These are phyloP conservation scores for Populus tomentosa DNA, from an alignment of 441 rosid genomes.

Conservation along the genomic window DNA sequence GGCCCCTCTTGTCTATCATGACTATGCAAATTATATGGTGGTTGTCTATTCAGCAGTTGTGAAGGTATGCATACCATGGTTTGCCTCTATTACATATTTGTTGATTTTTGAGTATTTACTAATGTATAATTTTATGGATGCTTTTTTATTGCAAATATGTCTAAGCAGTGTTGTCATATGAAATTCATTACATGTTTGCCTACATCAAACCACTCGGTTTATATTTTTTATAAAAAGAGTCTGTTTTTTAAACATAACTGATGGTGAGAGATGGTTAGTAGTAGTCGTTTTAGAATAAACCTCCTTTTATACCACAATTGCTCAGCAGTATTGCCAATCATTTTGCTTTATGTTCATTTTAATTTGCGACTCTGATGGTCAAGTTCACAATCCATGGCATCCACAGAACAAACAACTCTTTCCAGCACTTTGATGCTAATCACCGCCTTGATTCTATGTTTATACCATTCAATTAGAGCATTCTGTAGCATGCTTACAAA, in stretches of 20 bases:
- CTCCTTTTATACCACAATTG: background rate
- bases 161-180: background rate
- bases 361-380: background rate
- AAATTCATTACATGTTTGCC: background rate
- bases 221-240: too few species aligned
- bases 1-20: slow-evolving; percentile 86
- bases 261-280: too few species aligned
- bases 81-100: background rate
- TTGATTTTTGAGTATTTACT: too few species aligned
- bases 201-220: background rate
- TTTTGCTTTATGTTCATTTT: background rate
- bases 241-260: too few species aligned
- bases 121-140: background rate
- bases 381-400: background rate
- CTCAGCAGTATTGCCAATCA: background rate
- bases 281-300: too few species aligned
- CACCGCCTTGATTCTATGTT: background rate
- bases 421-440: background rate
- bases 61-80: slow-evolving; percentile 48
- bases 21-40: slow-evolving; percentile 81
- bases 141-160: background rate
- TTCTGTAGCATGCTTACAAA: background rate
- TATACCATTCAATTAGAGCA: background rate
- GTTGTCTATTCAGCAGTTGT: slow-evolving; percentile 96
- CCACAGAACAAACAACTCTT: background rate